A percentile compares a stretch with the other conserved stretches of the same genome.
Evolutionary conservation across 345 rosid genomes (phyloP).

Genomic region (Turritis glabra): DNA sequence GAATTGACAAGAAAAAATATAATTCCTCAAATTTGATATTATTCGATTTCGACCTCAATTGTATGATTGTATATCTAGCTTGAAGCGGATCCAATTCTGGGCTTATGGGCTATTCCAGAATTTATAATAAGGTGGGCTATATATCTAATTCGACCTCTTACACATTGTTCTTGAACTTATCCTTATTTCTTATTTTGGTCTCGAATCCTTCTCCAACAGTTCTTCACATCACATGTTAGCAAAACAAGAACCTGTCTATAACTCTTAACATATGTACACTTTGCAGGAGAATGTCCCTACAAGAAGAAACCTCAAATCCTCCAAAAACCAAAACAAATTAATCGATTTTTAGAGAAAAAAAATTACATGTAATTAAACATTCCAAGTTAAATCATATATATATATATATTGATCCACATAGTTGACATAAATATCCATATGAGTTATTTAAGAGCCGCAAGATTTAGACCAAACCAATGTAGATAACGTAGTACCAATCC

Average conservation of each 20-base stretch:
- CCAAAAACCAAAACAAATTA: neutral
- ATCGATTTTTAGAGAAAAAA: neutral
- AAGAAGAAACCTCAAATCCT: slow-evolving; percentile 16
- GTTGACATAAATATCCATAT: neutral
- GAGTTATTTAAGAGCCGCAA: neutral
- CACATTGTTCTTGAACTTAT: neutral
- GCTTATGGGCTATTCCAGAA: neutral
- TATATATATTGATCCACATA: neutral
- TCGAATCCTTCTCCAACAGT: slow-evolving; percentile 5
- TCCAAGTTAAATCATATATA: neutral
- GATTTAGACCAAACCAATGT: neutral
- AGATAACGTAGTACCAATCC: neutral
- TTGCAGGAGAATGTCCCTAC: slow-evolving; percentile 12
- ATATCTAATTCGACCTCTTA: neutral
- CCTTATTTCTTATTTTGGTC: neutral
- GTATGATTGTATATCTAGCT: neutral
- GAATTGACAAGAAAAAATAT: too few species aligned
- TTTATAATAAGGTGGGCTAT: neutral
- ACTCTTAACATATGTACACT: neutral
- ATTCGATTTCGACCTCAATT: neutral
- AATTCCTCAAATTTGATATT: neutral
- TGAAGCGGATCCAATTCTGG: neutral
- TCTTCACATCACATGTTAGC: slow-evolving; percentile 21
- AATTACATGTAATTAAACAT: neutral
- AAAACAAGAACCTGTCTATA: neutral